Evolutionary conservation across 352 stramenopile species (phyloP).

Genomic region (Globisporangium yorkense): DNA sequence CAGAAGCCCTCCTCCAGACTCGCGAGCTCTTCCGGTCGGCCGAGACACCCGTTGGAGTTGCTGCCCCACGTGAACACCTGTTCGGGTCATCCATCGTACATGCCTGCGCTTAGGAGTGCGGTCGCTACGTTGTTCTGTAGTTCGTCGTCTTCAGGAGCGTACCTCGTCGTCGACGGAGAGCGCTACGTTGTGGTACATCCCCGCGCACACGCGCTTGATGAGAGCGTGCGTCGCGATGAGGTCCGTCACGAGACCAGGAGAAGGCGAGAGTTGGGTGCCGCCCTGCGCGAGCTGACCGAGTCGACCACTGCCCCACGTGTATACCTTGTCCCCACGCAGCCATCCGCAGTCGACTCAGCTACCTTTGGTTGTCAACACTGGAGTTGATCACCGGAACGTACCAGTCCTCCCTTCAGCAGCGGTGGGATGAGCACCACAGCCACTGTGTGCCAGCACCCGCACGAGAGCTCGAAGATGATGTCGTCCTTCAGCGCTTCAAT

Average conservation of each 20-base stretch:
- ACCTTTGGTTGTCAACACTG: neutral
- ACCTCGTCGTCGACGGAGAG: constrained; percentile 89
- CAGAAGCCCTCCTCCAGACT: constrained; percentile 79
- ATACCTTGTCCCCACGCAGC: constrained; percentile 28
- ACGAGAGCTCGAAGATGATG: constrained; percentile 76
- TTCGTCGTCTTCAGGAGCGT: neutral
- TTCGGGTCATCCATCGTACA: no score
- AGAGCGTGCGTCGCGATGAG: constrained; percentile 78
- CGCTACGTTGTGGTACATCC: constrained; percentile 90
- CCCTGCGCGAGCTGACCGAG: constrained; percentile 80
- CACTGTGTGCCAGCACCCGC: constrained; percentile 85
- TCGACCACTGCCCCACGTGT: constrained; percentile 93
- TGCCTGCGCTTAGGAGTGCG: no score
- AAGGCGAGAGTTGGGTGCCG: constrained; percentile 56
- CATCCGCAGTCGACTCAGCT: neutral
- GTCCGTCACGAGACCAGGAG: constrained; percentile 73
- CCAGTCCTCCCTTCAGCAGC: constrained; percentile 75
- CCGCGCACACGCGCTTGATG: constrained; percentile 80
- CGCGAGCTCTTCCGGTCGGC: constrained; percentile 58
- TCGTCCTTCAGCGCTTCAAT: constrained; percentile 65
- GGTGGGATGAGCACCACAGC: constrained; percentile 86
- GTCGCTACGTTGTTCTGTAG: no score
- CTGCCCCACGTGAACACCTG: constrained; percentile 92
- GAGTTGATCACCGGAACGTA: constrained; percentile 1
- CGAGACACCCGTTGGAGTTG: constrained; percentile 89